Base-by-base conservation (phyloP, 331 rosid species). In the Malus hybrid region DNA sequence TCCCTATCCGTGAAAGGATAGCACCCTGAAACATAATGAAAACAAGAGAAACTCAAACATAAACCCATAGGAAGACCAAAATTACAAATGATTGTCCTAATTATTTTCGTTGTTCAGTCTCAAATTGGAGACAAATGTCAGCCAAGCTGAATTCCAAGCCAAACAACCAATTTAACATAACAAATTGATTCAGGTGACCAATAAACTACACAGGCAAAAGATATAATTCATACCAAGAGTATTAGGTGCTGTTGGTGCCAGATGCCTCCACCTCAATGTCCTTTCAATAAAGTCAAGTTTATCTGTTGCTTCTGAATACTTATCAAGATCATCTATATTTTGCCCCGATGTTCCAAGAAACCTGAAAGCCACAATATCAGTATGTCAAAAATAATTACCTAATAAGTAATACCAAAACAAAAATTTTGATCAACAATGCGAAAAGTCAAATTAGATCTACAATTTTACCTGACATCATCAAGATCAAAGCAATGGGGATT, bases 181-280 rank as follows among this genome's bases (percentile, higher is more conserved):
- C 57, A 73, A 39, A 60, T 32, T n/a, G 39, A 60, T 36, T 22
- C 19, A 15, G 13, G 16, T 6, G 68, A 36, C 10, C 32, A 60
- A 24, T 39, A 73, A 59, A 73, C 59, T 9, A 80, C 59, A 70
- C 65, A 73, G 71, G 73, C 55, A 74, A 65, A 69, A 82, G n/a
- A 36, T 52, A 76, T 63, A 66, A 76, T 55, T 69, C 18, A 71
- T 88, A 94, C 98, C 98, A 44, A 94, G 97, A 73, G 96, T 91
- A 80, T 91, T 94, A 69, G 98, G 98, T 19, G 98, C 88, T 66
- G 98, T 94, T 28, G 98, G 98, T 73, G 98, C 98, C 72, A 94
- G 71, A 87, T 94, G 98, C 85, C 98, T 88, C 97, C 98, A 94
- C 68, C 78, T 87, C 83, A 94, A 79, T 34, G 95, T 91, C 91